phyloP scores from a whole-genome alignment of 495 filamentous ascomycete genomes.

The Daldinia bambusicola region DNA sequence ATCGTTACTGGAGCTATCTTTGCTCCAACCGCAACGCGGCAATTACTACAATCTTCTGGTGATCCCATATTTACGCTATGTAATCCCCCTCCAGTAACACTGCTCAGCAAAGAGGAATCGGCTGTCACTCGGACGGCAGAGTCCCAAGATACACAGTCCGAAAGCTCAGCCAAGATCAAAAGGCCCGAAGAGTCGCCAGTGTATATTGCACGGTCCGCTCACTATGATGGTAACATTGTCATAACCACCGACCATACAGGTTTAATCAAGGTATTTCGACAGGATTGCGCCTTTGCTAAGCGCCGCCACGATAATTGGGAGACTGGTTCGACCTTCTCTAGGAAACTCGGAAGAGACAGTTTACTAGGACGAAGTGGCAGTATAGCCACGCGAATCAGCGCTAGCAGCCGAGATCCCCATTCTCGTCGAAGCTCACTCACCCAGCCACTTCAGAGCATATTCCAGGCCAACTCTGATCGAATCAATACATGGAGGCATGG shows the following conservation, averaged over 20 bases:
- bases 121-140: slow-evolving; percentile 52
- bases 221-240: slow-evolving; percentile 89
- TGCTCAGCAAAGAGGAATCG: slow-evolving; percentile 76
- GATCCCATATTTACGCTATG: slow-evolving; percentile 96
- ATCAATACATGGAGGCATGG: slow-evolving; percentile 93
- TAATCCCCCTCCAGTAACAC: slow-evolving; percentile 91
- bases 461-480: slow-evolving; percentile 75
- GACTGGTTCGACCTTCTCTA: slow-evolving; percentile 79
- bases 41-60: slow-evolving; percentile 79
- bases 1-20: slow-evolving; percentile 89
- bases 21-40: slow-evolving; percentile 81
- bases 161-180: slow-evolving; percentile 48
- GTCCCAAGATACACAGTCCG: slow-evolving; percentile 49
- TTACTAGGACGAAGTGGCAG: slow-evolving; percentile 73
- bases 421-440: slow-evolving; percentile 65
- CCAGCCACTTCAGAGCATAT: slow-evolving; percentile 50
- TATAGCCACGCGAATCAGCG: slow-evolving; percentile 66
- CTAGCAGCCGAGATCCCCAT: slow-evolving; percentile 58
- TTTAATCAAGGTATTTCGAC: slow-evolving; percentile 90
- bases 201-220: slow-evolving; percentile 77
- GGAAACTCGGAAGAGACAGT: slow-evolving; percentile 64
- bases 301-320: slow-evolving; percentile 72
- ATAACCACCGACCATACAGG: slow-evolving; percentile 90
- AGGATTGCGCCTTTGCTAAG: slow-evolving; percentile 82
- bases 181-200: slow-evolving; percentile 64